Conservation (phyloP, 2,329 filamentous ascomycete genomes). For the Diaporthe vexans region DNA sequence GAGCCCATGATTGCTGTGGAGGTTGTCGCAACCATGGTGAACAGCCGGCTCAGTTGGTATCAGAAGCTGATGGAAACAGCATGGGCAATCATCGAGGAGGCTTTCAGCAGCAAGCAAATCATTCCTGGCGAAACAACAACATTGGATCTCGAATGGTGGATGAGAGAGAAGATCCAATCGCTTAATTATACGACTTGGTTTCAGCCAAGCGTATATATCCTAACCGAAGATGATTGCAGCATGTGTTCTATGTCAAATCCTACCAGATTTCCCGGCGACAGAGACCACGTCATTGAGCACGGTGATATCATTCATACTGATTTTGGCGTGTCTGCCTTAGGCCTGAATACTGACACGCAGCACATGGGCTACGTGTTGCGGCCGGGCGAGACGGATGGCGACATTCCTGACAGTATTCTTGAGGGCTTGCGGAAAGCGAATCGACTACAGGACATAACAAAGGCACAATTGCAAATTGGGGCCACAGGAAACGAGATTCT, state of each 20-base stretch:
- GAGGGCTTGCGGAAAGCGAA: constrained; percentile 62
- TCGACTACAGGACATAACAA: constrained; percentile 62
- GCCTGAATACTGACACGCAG: constrained; percentile 65
- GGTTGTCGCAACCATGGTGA: constrained; percentile 60
- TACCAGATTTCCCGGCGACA: constrained; percentile 36
- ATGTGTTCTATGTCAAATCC: constrained; percentile 25
- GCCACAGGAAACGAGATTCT: constrained; percentile 61
- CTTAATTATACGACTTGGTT: constrained; percentile 68
- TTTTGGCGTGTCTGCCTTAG: constrained; percentile 62
- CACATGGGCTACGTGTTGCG: constrained; percentile 63
- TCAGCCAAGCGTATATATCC: constrained; percentile 60
- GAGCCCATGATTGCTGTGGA: constrained; percentile 62
- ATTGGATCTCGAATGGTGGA: constrained; percentile 65
- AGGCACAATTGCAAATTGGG: constrained; percentile 59
- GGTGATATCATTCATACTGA: constrained; percentile 65
- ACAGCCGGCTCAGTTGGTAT: constrained; percentile 58
- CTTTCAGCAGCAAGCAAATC: constrained; percentile 59
- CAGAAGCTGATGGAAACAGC: constrained; percentile 62
- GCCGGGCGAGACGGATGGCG: constrained; percentile 56
- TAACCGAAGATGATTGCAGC: constrained; percentile 50
- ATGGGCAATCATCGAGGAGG: constrained; percentile 63
- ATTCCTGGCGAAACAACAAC: constrained; percentile 59
- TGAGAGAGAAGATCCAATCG: constrained; percentile 62
- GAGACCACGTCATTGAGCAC: constrained; percentile 53
- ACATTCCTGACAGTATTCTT: constrained; percentile 57